phyloP scores from a whole-genome alignment of 495 filamentous ascomycete genomes.

The Aspergillus carlsbadensis region DNA sequence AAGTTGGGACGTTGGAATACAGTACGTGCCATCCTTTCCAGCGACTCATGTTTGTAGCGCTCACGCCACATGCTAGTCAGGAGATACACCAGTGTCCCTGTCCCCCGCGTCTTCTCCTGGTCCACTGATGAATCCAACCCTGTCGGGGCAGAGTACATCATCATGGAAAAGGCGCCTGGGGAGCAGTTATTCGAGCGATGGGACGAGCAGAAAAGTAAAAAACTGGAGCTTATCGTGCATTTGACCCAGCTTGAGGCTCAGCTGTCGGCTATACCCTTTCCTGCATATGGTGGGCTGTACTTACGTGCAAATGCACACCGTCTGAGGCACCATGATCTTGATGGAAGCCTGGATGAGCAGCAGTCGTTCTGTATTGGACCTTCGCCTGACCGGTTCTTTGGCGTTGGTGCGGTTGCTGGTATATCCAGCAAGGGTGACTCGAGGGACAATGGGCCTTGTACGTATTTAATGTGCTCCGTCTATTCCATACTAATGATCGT shows the following conservation, averaged over 20 bases:
- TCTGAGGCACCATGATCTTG: slow-evolving; percentile 13
- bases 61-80: slow-evolving; percentile 23
- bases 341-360: slow-evolving; percentile 19
- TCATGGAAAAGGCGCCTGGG: slow-evolving; percentile 27
- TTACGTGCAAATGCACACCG: slow-evolving; percentile 16
- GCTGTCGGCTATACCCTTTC: slow-evolving; percentile 26
- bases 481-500: slow-evolving; percentile 5
- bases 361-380: slow-evolving; percentile 25
- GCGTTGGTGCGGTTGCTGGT: too few relatives aligned
- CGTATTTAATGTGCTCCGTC: too few relatives aligned
- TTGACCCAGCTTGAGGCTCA: slow-evolving; percentile 29
- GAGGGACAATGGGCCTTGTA: slow-evolving; percentile 35
- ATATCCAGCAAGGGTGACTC: too few relatives aligned
- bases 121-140: slow-evolving; percentile 28
- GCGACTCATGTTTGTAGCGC: not conserved
- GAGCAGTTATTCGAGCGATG: slow-evolving; percentile 34
- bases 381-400: slow-evolving; percentile 24
- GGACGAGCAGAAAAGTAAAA: slow-evolving; percentile 26
- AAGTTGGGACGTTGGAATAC: slow-evolving; percentile 39
- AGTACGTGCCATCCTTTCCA: slow-evolving; percentile 21
- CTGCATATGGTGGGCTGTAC: slow-evolving; percentile 36
- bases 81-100: slow-evolving; percentile 30
- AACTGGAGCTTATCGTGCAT: slow-evolving; percentile 20
- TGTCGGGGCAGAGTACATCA: slow-evolving; percentile 35
- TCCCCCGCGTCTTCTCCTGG: slow-evolving; percentile 33